These are phyloP conservation scores for Paragyromitra xinjiangensis DNA, from an alignment of 495 filamentous ascomycete genomes.

Conservation along the genomic window DNA sequence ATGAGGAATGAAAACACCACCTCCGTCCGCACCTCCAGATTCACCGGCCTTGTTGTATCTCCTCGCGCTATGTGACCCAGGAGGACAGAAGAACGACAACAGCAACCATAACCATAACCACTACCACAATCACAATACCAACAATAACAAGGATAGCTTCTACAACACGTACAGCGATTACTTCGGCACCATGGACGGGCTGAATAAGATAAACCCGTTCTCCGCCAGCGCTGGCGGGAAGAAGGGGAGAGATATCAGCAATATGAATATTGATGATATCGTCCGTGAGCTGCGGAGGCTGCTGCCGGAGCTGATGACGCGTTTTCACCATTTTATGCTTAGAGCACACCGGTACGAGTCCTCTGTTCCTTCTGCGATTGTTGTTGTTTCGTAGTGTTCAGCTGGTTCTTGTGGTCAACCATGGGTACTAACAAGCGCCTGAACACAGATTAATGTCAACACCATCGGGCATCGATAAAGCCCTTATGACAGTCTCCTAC, in stretches of 20 bases:
- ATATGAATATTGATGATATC: slow-evolving; percentile 38
- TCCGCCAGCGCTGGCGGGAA: slow-evolving; percentile 21
- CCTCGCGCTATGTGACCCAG: slow-evolving; percentile 46
- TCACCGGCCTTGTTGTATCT: slow-evolving; percentile 46
- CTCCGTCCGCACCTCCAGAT: slow-evolving; percentile 36
- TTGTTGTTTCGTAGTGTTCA: neutral
- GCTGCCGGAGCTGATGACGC: slow-evolving; percentile 31
- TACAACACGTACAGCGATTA: slow-evolving; percentile 30
- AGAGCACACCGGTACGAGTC: slow-evolving; percentile 34
- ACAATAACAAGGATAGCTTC: slow-evolving; percentile 42
- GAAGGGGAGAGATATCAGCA: neutral
- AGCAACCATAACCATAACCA: slow-evolving; percentile 48
- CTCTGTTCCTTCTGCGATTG: neutral
- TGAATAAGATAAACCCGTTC: slow-evolving; percentile 38
- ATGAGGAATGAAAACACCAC: slow-evolving; percentile 46
- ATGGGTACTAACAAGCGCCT: slow-evolving; percentile 2
- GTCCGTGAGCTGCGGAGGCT: slow-evolving; percentile 35
- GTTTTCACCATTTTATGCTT: slow-evolving; percentile 43
- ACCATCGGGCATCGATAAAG: slow-evolving; percentile 69
- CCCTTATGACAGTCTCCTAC: slow-evolving; percentile 72
- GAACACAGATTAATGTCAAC: slow-evolving; percentile 64
- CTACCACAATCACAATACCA: slow-evolving; percentile 30
- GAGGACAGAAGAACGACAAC: neutral
- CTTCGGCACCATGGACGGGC: slow-evolving; percentile 27
- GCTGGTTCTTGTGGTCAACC: neutral